phyloP scores from a whole-genome alignment of 169 alveolate species.

The Eimeria mitis region DNA sequence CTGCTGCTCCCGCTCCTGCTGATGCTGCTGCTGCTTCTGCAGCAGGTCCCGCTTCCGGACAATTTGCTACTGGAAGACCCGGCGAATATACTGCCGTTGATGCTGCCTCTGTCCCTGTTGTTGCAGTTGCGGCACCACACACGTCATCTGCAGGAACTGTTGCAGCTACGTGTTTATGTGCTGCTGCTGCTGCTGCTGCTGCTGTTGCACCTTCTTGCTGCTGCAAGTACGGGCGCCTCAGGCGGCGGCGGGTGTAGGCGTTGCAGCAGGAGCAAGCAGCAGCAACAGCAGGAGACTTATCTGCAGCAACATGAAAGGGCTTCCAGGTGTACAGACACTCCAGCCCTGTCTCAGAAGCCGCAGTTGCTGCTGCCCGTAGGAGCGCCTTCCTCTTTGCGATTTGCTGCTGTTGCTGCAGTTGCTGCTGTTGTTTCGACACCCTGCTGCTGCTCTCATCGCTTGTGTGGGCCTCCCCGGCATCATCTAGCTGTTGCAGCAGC shows the following conservation, averaged over 20 bases:
- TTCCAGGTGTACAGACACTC: conserved; percentile 59
- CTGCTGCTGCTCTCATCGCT: conserved; percentile 10
- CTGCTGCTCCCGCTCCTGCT: neutral
- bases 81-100: neutral
- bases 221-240: neutral
- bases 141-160: neutral
- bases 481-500: conserved; percentile 35
- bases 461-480: neutral
- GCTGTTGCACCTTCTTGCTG: conserved; percentile 34
- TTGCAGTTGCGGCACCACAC: conserved; percentile 10
- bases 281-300: neutral
- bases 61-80: neutral
- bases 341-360: neutral
- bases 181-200: neutral
- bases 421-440: conserved; percentile 20
- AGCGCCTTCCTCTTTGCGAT: conserved; percentile 4
- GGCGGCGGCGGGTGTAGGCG: conserved; percentile 21
- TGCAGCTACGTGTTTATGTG: no score
- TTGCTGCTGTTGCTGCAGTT: conserved; percentile 5
- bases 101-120: conserved; percentile 14
- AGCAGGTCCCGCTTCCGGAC: neutral
- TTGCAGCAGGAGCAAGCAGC: conserved; percentile 2
- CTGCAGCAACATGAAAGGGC: neutral
- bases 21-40: conserved; percentile 10
- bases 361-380: conserved; percentile 45